Base-by-base conservation (phyloP, 1,139 yeast species). In the Candida glucosophila region DNA sequence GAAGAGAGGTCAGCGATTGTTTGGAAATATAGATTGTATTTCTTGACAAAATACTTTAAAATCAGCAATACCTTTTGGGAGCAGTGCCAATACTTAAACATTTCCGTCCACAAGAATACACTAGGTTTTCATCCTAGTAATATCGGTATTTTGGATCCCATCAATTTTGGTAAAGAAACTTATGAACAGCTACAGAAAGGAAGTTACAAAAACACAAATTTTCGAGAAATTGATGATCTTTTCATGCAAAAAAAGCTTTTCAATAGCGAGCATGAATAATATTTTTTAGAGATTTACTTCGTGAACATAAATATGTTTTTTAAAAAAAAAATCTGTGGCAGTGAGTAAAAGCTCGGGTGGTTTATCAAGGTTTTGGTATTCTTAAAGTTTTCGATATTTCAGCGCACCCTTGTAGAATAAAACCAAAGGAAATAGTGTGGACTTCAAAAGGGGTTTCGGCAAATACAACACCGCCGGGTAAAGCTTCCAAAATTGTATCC, bases 371-470 rank as follows among this genome's bases (percentile, higher is more conserved):
- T 53, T 90, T 90, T 34, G 97, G 97, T 40, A 90, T 81, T 47
- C 79, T 81, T 39, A 90, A 67, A 30, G 90, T 77, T 62, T 90
- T 90, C 33, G 94, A 79, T 35, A 90, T 83, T 75, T 88, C 86
- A 28, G 85, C 82, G 52, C 90, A 80, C 6, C 98, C 98, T 40
- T 83, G 90, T 14, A 81, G 31, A 35, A 76, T 59, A 52, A 85
- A 90, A 5, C 77, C 56, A 12, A 71, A 39, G 9, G 74, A 68
- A 12, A 79, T 43, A 16, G 85, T 77, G 49, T 90, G 98, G 54
- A 86, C 67, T 51, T 81, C 95, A 26, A 71, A 61, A 24, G 67
- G 52, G 3, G 75, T 57, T 22, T 69, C 79, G 35, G 58, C 50
- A 30, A 76, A 67, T 22, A 60, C 33, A 12, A 67, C 39, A 2